phyloP scores from a whole-genome alignment of 2,329 filamentous ascomycete species.

The Celoporthe dispersa region DNA sequence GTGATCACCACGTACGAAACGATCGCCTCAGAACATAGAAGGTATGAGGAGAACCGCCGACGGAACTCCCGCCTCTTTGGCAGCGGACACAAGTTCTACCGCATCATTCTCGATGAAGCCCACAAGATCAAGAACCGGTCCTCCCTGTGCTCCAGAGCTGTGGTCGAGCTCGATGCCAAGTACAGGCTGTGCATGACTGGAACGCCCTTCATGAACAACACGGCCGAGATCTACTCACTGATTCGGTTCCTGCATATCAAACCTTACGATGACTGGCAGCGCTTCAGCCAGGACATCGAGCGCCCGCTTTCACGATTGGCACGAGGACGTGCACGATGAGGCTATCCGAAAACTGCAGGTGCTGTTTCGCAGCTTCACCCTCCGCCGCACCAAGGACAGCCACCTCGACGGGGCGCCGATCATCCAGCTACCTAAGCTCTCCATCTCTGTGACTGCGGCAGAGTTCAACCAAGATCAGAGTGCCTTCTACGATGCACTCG shows the following conservation, averaged over 20 bases:
- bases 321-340: background rate
- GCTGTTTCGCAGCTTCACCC: slow-evolving; percentile 76
- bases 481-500: slow-evolving; percentile 54
- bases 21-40: slow-evolving; percentile 13
- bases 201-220: slow-evolving; percentile 27
- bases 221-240: slow-evolving; percentile 22
- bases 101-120: slow-evolving; percentile 23
- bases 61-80: slow-evolving; percentile 4
- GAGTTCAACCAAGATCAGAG: slow-evolving; percentile 67
- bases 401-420: slow-evolving; percentile 77
- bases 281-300: slow-evolving; percentile 42
- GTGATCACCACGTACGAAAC: slow-evolving; percentile 26
- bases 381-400: slow-evolving; percentile 79
- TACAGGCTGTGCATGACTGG: slow-evolving; percentile 28
- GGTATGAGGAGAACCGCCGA: background rate
- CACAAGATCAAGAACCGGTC: slow-evolving; percentile 21
- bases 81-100: background rate
- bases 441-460: slow-evolving; percentile 61
- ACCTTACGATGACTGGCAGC: slow-evolving; percentile 30
- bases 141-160: slow-evolving; percentile 16
- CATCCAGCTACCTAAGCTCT: slow-evolving; percentile 66
- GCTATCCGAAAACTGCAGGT: slow-evolving; percentile 46
- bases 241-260: slow-evolving; percentile 43
- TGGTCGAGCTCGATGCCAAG: slow-evolving; percentile 13
- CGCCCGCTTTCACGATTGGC: slow-evolving; percentile 17